Conservation (phyloP, 108 stramenopile species). For the Cyclotella kingstonii region DNA sequence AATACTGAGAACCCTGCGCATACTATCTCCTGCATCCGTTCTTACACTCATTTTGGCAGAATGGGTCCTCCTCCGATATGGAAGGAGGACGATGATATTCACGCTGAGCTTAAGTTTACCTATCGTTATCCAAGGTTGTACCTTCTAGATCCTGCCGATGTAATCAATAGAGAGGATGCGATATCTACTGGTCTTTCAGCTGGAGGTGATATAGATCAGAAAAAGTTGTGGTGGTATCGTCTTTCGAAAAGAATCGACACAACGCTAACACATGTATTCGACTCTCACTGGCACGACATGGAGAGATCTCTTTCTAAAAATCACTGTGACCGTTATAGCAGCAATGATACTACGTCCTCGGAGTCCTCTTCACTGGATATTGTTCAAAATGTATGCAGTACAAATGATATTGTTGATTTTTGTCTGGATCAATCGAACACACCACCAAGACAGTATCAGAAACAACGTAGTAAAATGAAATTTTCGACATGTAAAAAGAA, state of each 20-base stretch:
- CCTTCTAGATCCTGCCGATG: constrained; percentile 16
- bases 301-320: background rate
- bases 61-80: constrained; percentile 13
- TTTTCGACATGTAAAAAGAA: background rate
- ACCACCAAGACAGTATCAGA: background rate
- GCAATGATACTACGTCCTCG: background rate
- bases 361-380: background rate
- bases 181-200: too few species aligned
- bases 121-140: constrained; percentile 29
- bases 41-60: background rate
- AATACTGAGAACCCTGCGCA: background rate
- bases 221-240: constrained; percentile 22
- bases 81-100: constrained; percentile 2
- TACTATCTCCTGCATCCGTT: background rate
- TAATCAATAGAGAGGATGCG: background rate
- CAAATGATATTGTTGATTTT: constrained; percentile 11
- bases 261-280: constrained; percentile 20
- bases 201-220: background rate
- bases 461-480: background rate
- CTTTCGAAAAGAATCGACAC: constrained; percentile 20
- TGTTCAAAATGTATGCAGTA: background rate
- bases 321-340: background rate
- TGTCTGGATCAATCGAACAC: background rate
- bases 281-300: constrained; percentile 5
- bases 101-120: constrained; percentile 22